Evolutionary conservation across 371 early-diverging fungal species (phyloP).

Genomic region (Rhizopus sp.): DNA sequence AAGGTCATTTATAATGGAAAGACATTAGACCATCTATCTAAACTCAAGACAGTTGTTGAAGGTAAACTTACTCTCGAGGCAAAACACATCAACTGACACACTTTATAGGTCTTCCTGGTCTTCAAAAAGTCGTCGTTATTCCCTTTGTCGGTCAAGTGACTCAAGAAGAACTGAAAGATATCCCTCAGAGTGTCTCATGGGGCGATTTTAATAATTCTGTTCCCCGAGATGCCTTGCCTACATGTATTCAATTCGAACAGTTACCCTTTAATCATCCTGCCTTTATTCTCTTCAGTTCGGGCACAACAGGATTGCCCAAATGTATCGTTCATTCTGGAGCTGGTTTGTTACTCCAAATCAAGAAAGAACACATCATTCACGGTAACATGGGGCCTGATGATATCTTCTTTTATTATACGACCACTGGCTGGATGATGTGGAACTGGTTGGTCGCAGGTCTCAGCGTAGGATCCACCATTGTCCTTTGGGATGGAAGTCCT

Average conservation of each 20-base stretch:
- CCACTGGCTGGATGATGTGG: slow-evolving; percentile 99
- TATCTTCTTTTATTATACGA: slow-evolving; percentile 92
- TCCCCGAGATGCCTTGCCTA: slow-evolving; percentile 28
- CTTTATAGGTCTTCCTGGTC: slow-evolving; percentile 42
- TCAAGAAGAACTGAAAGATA: slow-evolving; percentile 9
- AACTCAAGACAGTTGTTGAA: slow-evolving; percentile 71
- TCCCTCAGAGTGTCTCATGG: slow-evolving; percentile 51
- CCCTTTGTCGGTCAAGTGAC: slow-evolving; percentile 60
- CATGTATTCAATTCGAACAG: slow-evolving; percentile 70
- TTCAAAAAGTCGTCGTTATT: slow-evolving; percentile 76
- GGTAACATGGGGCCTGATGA: slow-evolving; percentile 76
- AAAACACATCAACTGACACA: not conserved
- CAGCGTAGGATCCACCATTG: slow-evolving; percentile 80
- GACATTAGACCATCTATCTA: slow-evolving; percentile 77
- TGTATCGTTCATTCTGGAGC: slow-evolving; percentile 98
- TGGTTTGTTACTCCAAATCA: slow-evolving; percentile 88
- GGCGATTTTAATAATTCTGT: slow-evolving; percentile 47
- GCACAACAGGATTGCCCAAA: slow-evolving; percentile 98
- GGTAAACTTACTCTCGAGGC: slow-evolving; percentile 29
- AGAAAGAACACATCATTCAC: slow-evolving; percentile 93
- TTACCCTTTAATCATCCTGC: slow-evolving; percentile 94
- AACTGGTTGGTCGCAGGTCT: slow-evolving; percentile 91
- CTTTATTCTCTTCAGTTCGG: slow-evolving; percentile 95
- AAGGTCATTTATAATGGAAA: slow-evolving; percentile 91
- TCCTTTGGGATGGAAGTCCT: slow-evolving; percentile 94